A percentile compares a stretch with the other conserved stretches of the same genome.
These are phyloP conservation scores for Wickerhamomyces ciferrii DNA, from an alignment of 805 yeast genomes.

Conservation along the genomic window DNA sequence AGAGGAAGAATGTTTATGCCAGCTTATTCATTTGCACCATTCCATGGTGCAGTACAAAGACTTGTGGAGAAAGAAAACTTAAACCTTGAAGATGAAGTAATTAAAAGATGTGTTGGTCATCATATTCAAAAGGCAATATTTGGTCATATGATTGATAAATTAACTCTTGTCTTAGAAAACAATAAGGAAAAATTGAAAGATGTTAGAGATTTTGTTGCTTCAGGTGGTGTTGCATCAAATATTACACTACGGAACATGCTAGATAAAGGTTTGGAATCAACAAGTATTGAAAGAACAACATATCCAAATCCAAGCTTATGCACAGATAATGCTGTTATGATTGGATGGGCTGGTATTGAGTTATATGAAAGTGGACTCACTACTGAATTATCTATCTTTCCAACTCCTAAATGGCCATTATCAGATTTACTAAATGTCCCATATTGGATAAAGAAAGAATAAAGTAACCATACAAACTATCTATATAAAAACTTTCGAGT, in stretches of 20 bases:
- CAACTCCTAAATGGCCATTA: slow-evolving; percentile 82
- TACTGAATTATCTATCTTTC: slow-evolving; percentile 52
- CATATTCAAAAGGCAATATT: slow-evolving; percentile 64
- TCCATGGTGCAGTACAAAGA: slow-evolving; percentile 49
- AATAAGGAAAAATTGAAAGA: slow-evolving; percentile 36
- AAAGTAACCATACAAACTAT: not conserved
- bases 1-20: slow-evolving; percentile 37
- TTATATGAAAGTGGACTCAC: slow-evolving; percentile 47
- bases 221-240: slow-evolving; percentile 96
- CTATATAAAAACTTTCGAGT: too few species aligned
- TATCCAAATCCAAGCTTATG: slow-evolving; percentile 73
- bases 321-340: slow-evolving; percentile 96
- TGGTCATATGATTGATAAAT: slow-evolving; percentile 64
- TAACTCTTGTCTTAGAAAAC: slow-evolving; percentile 41
- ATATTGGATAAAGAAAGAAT: slow-evolving; percentile 39
- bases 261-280: slow-evolving; percentile 26
- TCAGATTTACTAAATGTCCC: slow-evolving; percentile 40
- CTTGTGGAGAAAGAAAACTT: slow-evolving; percentile 19
- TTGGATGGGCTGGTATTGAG: slow-evolving; percentile 96
- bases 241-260: slow-evolving; percentile 44
- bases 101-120: slow-evolving; percentile 44
- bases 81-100: slow-evolving; percentile 12
- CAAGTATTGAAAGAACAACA: slow-evolving; percentile 36
- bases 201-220: slow-evolving; percentile 60
- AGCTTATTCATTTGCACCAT: slow-evolving; percentile 77